Base-by-base conservation (phyloP, 345 rosid genomes). In the Aquilaria sinensis region DNA sequence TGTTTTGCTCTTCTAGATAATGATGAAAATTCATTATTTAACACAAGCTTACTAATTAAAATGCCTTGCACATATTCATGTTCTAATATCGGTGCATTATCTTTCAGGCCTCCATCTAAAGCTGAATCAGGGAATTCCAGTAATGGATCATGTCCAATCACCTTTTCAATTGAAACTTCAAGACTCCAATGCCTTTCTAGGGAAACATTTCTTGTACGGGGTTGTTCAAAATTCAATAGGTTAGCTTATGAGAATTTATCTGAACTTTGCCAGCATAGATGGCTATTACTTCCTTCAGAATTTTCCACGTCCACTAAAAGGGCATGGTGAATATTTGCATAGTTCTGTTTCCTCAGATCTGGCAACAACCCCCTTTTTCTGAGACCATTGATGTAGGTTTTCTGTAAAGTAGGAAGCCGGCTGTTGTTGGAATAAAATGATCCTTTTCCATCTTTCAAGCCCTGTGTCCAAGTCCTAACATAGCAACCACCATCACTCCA, bases 11-110 rank as follows among this genome's bases (percentile, higher is more conserved):
- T 83, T 79, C 92, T 90, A 30, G 99, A 88, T 56, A 81, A 53
- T 37, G 84, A 64, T 10, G 97, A 79, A 68, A 90, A 90, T 63
- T 76, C 71, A 65, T 80, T 74, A 69, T 85, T 73, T 37, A 90
- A 75, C 64, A 94, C 99, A 67, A 90, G 74, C 74, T 94, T 97
- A 67, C 86, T 94, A 13, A 94, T 94, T 66, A 90, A 77, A 68
- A 94, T 96, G 65, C 97, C 99, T 81, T 94, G 99, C 95, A 88
- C 85, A 66, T 94, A 94, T 71, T 94, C 99, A 57, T 97, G 78
- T 72, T 94, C 97, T 80, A 94, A 75, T 65, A 82, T 83, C 23
- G 98, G 88, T 67, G 72, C 47, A 61, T 74, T 80, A 45, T 79
- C 60, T 63, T 79, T 15, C 84, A 73, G 53, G 77, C 89, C 53